Conservation (phyloP, 176 grass and related monocot species). For the Metroxylon sagu region DNA sequence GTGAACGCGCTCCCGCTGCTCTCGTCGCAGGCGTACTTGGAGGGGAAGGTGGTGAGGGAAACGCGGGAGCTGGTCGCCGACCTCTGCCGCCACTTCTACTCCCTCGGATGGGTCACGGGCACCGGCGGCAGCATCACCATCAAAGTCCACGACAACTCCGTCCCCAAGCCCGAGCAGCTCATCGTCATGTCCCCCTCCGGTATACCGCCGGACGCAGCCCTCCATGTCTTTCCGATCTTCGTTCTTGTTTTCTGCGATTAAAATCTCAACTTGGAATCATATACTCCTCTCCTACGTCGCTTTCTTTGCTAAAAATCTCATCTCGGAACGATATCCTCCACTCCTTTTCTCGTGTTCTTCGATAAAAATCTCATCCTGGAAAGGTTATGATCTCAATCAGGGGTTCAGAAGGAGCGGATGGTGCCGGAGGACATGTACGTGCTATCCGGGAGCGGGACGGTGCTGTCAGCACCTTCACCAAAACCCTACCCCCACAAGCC, state of each 20-base stretch:
- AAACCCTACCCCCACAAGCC: conserved; percentile 77
- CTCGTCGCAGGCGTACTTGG: conserved; percentile 45
- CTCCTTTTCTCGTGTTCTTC: not conserved
- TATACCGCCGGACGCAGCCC: too few relatives aligned
- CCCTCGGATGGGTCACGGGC: conserved; percentile 75
- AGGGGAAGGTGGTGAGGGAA: conserved; percentile 40
- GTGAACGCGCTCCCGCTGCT: conserved; percentile 3
- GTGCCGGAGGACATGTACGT: conserved; percentile 83
- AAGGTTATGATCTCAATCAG: conserved; percentile 12
- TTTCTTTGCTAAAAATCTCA: too few relatives aligned
- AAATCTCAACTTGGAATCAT: too few relatives aligned
- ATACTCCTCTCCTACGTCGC: too few relatives aligned
- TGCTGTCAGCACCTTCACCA: conserved; percentile 41
- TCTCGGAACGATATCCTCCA: too few relatives aligned
- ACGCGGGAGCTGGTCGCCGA: conserved; percentile 72
- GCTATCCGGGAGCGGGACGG: conserved; percentile 43
- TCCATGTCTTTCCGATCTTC: not conserved
- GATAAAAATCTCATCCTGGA: too few relatives aligned
- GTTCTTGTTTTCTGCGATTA: not conserved
- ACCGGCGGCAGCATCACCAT: conserved; percentile 77
- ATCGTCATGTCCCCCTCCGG: conserved; percentile 91
- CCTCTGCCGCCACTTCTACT: conserved; percentile 91
- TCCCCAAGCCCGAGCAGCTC: conserved; percentile 55
- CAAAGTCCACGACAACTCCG: conserved; percentile 66
- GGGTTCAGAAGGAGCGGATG: conserved; percentile 98